Base-by-base conservation (phyloP, 2,329 filamentous ascomycete genomes). In the Penicillium vulpinum region DNA sequence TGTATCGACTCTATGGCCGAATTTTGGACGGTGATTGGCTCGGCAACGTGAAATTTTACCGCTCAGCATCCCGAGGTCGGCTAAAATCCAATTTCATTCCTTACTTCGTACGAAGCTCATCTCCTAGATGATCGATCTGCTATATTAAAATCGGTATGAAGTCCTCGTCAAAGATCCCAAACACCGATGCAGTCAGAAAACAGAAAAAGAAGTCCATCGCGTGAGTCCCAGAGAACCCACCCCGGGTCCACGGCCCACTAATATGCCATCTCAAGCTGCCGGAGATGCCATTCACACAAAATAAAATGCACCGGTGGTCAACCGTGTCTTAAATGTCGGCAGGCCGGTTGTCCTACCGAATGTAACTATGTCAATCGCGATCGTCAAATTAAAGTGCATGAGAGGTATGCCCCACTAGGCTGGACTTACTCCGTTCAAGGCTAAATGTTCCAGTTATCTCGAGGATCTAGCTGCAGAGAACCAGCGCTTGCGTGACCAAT, bases 381-480 rank as follows among this genome's bases (percentile, higher is more conserved):
- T 54, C 62, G 61, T 35, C 56, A 62, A 24, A 40, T 63, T 7
- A 60, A 60, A 41, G 58, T 63, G 5, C 59, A 63, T 31, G 62
- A 63, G 43, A 66, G 60, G 63, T 67, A 57, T 47, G 52, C 28
- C 13, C 41, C 41, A 21, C 24, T 3, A 44, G 22, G 36, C 31
- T 9, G 10, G 22, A 18, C 40, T 31, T 40, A 8, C 4, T 38
- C 26, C 3, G 5, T 13, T 22, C 24, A 16, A 9, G 21, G 31
- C 63, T 59, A 24, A 65, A 7, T 15, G 18, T 22, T 11, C 15
- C 36, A 69, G 67, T 47, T 70, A 70, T 51, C 47, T 70, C 21
- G 62, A 69, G 15, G 55, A 64, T 29, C 51, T 70, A 6, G 57
- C 66, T n/a, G 59, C 59, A 10, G 64, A 66, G 28, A 62, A 63